Evolutionary conservation across 768 basidiomycete species (phyloP), one percentile per base, ranked within the genome.

Genomic region (Boletus speciosus): DNA sequence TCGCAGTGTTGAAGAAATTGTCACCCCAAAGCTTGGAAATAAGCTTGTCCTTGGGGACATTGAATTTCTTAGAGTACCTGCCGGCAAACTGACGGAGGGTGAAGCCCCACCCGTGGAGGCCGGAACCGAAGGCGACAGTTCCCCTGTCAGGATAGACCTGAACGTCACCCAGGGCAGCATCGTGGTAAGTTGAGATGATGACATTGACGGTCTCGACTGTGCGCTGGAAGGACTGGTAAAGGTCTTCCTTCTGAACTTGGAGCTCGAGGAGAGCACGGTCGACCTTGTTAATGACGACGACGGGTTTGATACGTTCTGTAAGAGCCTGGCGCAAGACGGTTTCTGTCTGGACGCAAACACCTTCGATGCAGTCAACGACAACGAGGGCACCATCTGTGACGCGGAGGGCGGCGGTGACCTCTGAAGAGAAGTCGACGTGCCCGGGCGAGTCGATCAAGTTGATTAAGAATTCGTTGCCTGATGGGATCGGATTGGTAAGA

Each of bases 391-490:
- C 97, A 61, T 99, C 97, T 59, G 97, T 99, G 68, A 99, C 97
- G 78, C 97, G 97, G 71, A 99, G 93, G 61, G 97, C 97, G 58
- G 97, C 97, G 3, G 97, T 99, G 66, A 99, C 97, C 76, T 99
- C 97, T 49, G 97, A 98, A 34, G 97, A 99, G 82, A 99, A 99
- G 74, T 99, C 97, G 74, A 99, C 97, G 84, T 99, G 97, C 66
- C 97, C 97, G 50, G 97, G 97, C 8, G 95, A 98, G 73, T 99
- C 97, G 79, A 99, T 98, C 78, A 99, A 78, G 79, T 99, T 99
- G 82, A 99, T 98, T 82, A 99, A 84, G 83, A 99, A 99, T 73
- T 98, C 93, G 70, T 84, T 81, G 61, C 94, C 93, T 86, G 55
- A 50, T 43, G 42, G 37, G 49, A 47, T 35, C 39, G 60, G 57